Conservation (phyloP, 176 grass and related monocot genomes). For the Chloris gayana region DNA sequence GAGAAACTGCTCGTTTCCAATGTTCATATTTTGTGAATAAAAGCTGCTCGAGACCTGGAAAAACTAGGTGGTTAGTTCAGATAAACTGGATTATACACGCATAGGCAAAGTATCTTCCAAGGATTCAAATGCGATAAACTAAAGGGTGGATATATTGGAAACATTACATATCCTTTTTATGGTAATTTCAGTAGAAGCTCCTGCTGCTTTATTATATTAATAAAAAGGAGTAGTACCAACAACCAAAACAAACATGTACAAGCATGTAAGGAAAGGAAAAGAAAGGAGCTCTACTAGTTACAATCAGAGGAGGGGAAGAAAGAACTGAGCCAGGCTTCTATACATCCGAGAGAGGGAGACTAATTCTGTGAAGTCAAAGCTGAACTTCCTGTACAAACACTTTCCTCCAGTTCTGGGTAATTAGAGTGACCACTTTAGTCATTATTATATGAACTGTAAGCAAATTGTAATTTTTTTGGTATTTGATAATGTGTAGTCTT, state of each 20-base stretch:
- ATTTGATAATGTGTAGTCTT: background rate
- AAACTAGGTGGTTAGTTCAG: constrained; percentile 16
- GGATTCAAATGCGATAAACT: constrained; percentile 20
- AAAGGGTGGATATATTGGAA: constrained; percentile 1
- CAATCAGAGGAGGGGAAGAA: background rate
- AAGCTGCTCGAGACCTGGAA: constrained; percentile 85
- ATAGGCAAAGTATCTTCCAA: constrained; percentile 10
- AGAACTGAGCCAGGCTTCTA: background rate
- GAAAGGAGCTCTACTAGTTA: background rate
- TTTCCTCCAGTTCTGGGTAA: background rate
- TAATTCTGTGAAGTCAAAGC: background rate
- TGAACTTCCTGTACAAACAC: background rate
- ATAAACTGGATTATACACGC: constrained; percentile 26
- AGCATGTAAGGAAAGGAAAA: background rate
- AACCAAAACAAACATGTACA: background rate
- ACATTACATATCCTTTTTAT: background rate
- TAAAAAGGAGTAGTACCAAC: background rate
- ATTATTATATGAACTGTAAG: background rate
- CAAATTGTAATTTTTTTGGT: background rate
- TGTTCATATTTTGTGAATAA: constrained; percentile 93
- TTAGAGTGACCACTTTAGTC: background rate
- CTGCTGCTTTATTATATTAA: background rate
- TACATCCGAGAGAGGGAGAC: background rate
- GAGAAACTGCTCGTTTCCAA: constrained; percentile 79
- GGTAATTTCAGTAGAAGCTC: background rate